phyloP scores from a whole-genome alignment of 78 protist species.

The Cyanophora paradoxa region DNA sequence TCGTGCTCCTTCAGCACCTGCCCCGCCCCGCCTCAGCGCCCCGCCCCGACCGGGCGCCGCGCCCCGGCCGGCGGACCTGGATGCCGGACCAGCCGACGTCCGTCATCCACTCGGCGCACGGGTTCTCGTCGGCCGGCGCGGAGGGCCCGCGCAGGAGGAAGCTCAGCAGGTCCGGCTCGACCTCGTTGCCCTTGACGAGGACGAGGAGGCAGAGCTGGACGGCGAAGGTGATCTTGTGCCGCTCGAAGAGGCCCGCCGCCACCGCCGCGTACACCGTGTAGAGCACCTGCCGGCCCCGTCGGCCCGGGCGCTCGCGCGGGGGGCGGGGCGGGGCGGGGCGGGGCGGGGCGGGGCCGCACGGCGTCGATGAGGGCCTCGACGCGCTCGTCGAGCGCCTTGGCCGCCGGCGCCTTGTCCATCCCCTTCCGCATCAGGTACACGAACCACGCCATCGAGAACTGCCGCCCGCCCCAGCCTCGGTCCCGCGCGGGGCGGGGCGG shows the following conservation, averaged over 20 bases:
- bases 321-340: too few species aligned
- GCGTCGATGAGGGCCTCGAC: neutral
- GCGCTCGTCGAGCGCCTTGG: constrained; percentile 16
- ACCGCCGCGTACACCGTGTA: too few species aligned
- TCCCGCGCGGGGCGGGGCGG: too few species aligned
- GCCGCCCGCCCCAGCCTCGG: too few species aligned
- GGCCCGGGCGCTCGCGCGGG: too few species aligned
- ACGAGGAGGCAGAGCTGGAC: constrained; percentile 7
- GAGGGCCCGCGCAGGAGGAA: constrained; percentile 8
- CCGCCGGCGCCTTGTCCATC: too few species aligned
- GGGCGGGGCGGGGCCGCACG: too few species aligned
- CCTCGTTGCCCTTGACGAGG: neutral
- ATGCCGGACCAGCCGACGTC: constrained; percentile 39
- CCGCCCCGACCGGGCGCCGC: neutral
- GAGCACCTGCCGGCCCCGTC: too few species aligned
- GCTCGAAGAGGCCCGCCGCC: too few species aligned
- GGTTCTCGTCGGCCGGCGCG: neutral
- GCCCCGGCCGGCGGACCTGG: neutral
- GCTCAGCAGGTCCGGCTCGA: constrained; percentile 8
- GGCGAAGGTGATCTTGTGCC: constrained; percentile 4
- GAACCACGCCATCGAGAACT: constrained; percentile 11
- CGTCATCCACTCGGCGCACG: constrained; percentile 34
- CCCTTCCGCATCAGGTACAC: neutral
- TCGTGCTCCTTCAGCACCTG: constrained; percentile 26
- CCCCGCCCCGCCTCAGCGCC: neutral